A percentile compares a stretch with the other conserved stretches of the same genome.
Conservation (phyloP, 306 rosid genomes). For the Gillenia trifoliata region DNA sequence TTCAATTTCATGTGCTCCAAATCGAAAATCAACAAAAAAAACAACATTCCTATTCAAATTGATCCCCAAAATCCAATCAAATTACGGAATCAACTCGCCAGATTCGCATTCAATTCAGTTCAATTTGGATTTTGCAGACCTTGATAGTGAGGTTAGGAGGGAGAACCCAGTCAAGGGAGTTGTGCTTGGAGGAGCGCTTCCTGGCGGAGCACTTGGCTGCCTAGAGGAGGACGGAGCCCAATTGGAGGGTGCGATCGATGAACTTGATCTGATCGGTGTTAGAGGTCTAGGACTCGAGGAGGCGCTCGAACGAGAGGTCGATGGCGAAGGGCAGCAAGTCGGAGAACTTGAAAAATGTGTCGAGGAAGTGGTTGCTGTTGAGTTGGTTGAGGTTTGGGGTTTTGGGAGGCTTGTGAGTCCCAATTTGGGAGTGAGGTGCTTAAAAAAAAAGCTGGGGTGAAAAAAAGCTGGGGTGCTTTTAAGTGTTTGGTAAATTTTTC, state of each 20-base stretch:
- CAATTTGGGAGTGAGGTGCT: no score
- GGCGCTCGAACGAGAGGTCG: slow-evolving; percentile 71
- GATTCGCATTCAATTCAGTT: not conserved
- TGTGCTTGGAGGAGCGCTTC: slow-evolving; percentile 75
- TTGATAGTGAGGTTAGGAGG: slow-evolving; percentile 93
- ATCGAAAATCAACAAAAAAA: not conserved
- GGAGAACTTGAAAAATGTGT: slow-evolving; percentile 45
- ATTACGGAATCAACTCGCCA: not conserved
- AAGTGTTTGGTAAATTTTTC: no score
- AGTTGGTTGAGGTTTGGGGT: no score
- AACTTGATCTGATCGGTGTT: slow-evolving; percentile 56
- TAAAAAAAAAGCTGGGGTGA: no score
- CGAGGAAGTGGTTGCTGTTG: no score
- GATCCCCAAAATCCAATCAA: not conserved
- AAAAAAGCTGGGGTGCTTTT: no score
- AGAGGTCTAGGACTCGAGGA: slow-evolving; percentile 54
- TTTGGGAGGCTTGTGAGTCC: no score
- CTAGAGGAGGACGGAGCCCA: no score
- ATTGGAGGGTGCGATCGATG: slow-evolving; percentile 72
- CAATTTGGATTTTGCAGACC: slow-evolving; percentile 26
- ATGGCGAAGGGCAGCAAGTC: slow-evolving; percentile 45
- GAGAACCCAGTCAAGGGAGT: slow-evolving; percentile 74
- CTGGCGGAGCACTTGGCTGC: slow-evolving; percentile 77
- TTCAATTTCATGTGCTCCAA: no score
- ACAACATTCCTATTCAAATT: not conserved